Base-by-base conservation (phyloP, 2,329 filamentous ascomycete genomes). In the Colletotrichum aenigma region DNA sequence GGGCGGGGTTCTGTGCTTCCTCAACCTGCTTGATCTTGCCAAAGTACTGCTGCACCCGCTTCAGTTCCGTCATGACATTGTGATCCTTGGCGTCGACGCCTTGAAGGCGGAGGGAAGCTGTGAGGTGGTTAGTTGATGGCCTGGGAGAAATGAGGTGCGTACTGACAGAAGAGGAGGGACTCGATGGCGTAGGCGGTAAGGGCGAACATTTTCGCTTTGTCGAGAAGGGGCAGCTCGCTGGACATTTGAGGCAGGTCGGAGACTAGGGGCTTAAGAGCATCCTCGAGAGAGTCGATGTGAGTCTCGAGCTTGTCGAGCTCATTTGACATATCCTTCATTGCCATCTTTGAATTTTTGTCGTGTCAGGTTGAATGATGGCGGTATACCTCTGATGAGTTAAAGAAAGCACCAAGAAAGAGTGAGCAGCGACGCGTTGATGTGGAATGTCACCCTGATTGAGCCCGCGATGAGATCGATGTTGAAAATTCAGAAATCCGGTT, bases 161-260 rank as follows among this genome's bases (percentile, higher is more conserved):
- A 82, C 91, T 77, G 85, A 96, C 94, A 94, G 85, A 98, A 98
- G 9, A 99, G 87, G 12, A 98, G 87, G 1, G 96, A 97, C 82
- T 98, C 96, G 77, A 99, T 93, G 0, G 96, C 91, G 84, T 98
- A 99, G 21, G 95, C 94, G 67, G 93, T 89, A 24, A 98, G 89
- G n/a, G 97, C 93, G 82, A 97, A 95, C 75, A 98, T 92, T 86
- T 98, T 98, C 9, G 97, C 96, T 86, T 95, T 96, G 87, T 98
- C 96, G 76, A 99, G 89, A n/a, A 98, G 89, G 3, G 96, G 96
- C 32, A 98, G 89, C 82, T 95, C 95, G 71, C 92, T 93, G 7
- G 95, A 92, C 72, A 92, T 91, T 55, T 93, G 91, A 66, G 91
- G 88, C 58, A 98, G 86, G 66, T 89, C 89, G 43, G 89, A 87